A percentile compares a stretch with the other conserved stretches of the same genome.
Conservation (phyloP, 768 basidiomycete genomes). For the Kwoniella europaea region DNA sequence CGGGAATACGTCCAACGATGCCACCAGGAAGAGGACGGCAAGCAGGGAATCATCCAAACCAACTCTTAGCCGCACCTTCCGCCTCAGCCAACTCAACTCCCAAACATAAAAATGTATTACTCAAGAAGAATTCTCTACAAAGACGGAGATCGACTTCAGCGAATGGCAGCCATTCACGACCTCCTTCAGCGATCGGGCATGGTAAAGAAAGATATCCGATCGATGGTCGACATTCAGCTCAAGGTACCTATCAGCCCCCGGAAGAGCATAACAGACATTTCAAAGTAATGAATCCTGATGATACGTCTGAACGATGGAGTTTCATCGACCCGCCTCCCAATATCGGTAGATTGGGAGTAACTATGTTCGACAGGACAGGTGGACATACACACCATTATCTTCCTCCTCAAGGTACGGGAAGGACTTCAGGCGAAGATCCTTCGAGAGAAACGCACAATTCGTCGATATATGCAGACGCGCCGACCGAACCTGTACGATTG, state of each 20-base stretch:
- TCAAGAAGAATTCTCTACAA: constrained; percentile 28
- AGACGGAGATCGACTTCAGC: constrained; percentile 3
- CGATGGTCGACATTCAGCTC: background rate
- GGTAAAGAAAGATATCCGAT: background rate
- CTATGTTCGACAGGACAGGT: background rate
- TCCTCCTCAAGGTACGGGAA: background rate
- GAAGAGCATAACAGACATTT: constrained; percentile 6
- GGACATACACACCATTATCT: background rate
- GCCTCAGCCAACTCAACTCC: constrained; percentile 25
- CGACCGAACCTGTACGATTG: background rate
- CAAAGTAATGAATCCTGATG: constrained; percentile 10
- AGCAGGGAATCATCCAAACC: constrained; percentile 15
- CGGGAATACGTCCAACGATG: background rate
- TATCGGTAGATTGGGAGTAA: constrained; percentile 1
- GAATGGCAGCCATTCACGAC: background rate
- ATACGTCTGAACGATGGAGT: constrained; percentile 14
- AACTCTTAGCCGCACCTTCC: constrained; percentile 14
- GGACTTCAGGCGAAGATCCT: background rate
- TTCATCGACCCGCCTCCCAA: constrained; percentile 15
- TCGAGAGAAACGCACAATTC: background rate
- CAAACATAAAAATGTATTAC: constrained; percentile 21
- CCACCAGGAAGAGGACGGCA: background rate
- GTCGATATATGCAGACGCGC: constrained; percentile 10
- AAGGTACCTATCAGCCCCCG: background rate
- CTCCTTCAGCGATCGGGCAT: background rate